A percentile compares a stretch with the other conserved stretches of the same genome.
Conservation (phyloP, 2,329 filamentous ascomycete genomes). For the Plectosphaerella cucumerina region DNA sequence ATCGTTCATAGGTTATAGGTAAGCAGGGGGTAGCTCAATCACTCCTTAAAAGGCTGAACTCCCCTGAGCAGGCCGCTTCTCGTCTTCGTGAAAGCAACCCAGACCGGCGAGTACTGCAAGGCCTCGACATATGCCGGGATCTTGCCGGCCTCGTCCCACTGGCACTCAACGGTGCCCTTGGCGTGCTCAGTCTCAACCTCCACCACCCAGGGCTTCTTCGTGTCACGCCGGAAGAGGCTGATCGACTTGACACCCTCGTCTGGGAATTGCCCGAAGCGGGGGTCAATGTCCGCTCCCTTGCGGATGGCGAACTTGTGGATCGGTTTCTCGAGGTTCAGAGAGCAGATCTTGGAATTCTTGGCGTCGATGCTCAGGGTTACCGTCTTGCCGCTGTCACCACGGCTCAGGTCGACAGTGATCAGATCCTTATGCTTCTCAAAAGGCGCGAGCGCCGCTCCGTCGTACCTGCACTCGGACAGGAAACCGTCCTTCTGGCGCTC, state of each 20-base stretch:
- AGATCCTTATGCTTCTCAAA: slow-evolving; percentile 50
- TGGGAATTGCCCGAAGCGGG: slow-evolving; percentile 61
- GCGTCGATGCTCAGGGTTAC: slow-evolving; percentile 66
- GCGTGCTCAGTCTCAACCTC: slow-evolving; percentile 60
- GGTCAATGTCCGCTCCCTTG: slow-evolving; percentile 54
- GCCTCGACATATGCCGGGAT: slow-evolving; percentile 86
- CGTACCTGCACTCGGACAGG: slow-evolving; percentile 59
- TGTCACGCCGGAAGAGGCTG: slow-evolving; percentile 78
- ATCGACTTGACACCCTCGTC: slow-evolving; percentile 63
- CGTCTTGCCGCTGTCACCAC: slow-evolving; percentile 32
- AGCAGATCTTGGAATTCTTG: slow-evolving; percentile 74
- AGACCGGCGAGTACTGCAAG: slow-evolving; percentile 69
- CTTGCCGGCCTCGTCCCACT: slow-evolving; percentile 78
- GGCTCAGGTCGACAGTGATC: slow-evolving; percentile 58
- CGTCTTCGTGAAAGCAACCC: slow-evolving; percentile 72
- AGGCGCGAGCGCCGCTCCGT: slow-evolving; percentile 56
- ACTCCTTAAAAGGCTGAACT: background rate
- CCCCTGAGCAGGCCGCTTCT: slow-evolving; percentile 55
- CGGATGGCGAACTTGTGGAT: slow-evolving; percentile 61
- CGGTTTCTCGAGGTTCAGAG: slow-evolving; percentile 65
- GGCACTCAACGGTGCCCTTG: slow-evolving; percentile 64
- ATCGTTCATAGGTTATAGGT: too few species aligned
- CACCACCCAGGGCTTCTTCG: slow-evolving; percentile 72
- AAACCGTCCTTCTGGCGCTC: slow-evolving; percentile 66
- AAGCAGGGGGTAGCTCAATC: too few species aligned